A percentile compares a stretch with the other conserved stretches of the same genome.
phyloP scores from a whole-genome alignment of 2,329 filamentous ascomycete genomes.

The Paracamarosporium sp. region DNA sequence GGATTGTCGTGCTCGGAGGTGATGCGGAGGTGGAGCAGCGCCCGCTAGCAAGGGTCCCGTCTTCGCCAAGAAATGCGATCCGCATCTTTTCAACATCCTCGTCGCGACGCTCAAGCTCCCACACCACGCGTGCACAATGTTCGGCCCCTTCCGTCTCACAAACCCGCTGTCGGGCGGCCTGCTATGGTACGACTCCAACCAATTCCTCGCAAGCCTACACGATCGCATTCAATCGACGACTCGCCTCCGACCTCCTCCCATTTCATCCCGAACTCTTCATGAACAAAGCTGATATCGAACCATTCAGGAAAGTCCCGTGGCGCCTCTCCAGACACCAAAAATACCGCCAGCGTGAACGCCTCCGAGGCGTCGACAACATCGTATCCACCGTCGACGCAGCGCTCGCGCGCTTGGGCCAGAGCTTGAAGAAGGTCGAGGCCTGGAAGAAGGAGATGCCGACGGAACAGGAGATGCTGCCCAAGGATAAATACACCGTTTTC shows the following conservation, averaged over 20 bases:
- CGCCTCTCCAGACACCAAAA: slow-evolving; percentile 77
- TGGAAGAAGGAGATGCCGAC: slow-evolving; percentile 98
- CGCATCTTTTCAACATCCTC: slow-evolving; percentile 33
- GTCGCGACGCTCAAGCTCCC: slow-evolving; percentile 18
- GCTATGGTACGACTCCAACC: slow-evolving; percentile 36
- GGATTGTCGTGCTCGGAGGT: slow-evolving; percentile 17
- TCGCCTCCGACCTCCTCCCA: background rate
- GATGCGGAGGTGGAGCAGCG: slow-evolving; percentile 15
- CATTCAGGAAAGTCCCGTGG: slow-evolving; percentile 90
- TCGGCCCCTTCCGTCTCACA: slow-evolving; percentile 49
- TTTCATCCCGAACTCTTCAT: slow-evolving; percentile 16
- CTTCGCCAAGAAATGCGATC: slow-evolving; percentile 37
- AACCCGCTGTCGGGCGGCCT: slow-evolving; percentile 48
- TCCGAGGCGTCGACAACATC: slow-evolving; percentile 76
- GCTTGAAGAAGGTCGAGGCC: slow-evolving; percentile 77
- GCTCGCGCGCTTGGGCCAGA: slow-evolving; percentile 72
- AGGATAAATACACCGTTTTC: slow-evolving; percentile 98
- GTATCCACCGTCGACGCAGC: slow-evolving; percentile 82
- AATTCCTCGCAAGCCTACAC: background rate
- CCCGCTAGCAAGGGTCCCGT: slow-evolving; percentile 30
- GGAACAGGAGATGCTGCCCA: slow-evolving; percentile 93
- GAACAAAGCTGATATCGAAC: background rate
- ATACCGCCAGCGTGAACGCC: slow-evolving; percentile 53
- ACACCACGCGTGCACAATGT: slow-evolving; percentile 40
- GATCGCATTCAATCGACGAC: background rate